Evolutionary conservation across 306 rosid genomes (phyloP), one percentile per base, ranked within the genome.

Genomic region (Trifolium dubium): DNA sequence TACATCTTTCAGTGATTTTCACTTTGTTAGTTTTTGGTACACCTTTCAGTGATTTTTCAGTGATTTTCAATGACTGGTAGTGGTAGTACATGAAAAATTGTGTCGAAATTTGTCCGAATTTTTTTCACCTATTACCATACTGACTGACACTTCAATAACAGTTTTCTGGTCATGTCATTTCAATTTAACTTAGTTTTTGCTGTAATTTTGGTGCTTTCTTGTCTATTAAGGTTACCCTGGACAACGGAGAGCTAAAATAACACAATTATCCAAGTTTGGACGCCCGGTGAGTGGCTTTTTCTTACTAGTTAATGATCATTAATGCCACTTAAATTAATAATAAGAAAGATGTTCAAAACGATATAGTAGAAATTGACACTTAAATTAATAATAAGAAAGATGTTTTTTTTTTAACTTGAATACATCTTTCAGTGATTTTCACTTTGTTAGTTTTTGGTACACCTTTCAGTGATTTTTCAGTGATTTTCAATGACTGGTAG

Each of bases 221-320:
- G 77, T 40, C 61, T 67, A 44, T 61, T 54, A 71, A 93, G 98
- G 98, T 79, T 85, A 67, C 79, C 97, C 97, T 9, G 96, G 93
- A 58, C 93, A 89, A 70, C 90, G 67, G 76, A 90, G 86, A 80
- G 97, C 95, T 72, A 92, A 87, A 85, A 76, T 82, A 62, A 79
- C 91, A 11, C 90, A 93, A 77, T 74, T 87, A 41, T 83, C 98
- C 10, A 93, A 90, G 83, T 93, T 93, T 54, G 98, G 97, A 72
- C 96, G 98, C 18, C 98, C 97, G 19, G 98, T 93, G 76, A 93
- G 98, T 86, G 43, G 12, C 74, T 68, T 18, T 35, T 49, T 68
- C 39, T 37, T 7, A 47, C 19, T 35, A 35, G 62, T 69, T 76
- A 8, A 35, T 79, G 10, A 2, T 13, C 35, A 65, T 41, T 66